Base-by-base conservation (phyloP, 306 rosid genomes). In the Pyrus bretschneideri region DNA sequence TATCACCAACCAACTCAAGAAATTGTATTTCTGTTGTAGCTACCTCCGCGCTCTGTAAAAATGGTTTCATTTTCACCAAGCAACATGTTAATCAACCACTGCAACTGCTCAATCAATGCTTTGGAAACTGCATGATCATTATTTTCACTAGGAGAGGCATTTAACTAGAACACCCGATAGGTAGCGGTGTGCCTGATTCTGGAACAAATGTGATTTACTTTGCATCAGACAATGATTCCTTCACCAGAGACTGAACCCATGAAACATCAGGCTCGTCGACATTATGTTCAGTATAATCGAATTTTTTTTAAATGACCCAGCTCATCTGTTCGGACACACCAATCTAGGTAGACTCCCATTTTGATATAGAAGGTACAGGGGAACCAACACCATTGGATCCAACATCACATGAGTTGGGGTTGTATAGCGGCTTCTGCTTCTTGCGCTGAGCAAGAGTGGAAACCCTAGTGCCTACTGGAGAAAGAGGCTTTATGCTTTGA, bases 221-320 rank as follows among this genome's bases (percentile, higher is more conserved):
- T 13, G 15, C 11, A 23, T 64, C 77, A 49, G 12, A 61, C 25
- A 68, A 73, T 18, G 54, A 72, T 13, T 79, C 67, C 65, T 59
- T 59, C 29, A 62, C 77, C 5, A 54, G 77, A 19, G 77, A 71
- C 29, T 71, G 62, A 58, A 58, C 75, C 74, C 40, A 61, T 31
- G 71, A 78, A 30, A 71, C 12, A 29, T 78, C 81, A 45, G 76
- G 81, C 60, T 70, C 75, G 13, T 23, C 52, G 15, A 15, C 75
- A 60, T 78, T 59, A 19, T 59, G 62, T 65, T 68, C 69, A 22
- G 10, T 38, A 6, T 70, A 61, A 27, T 11, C 1, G 17, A 75
- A 46, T 49, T 60, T 46, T 46, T 8, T 25, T 57, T 9, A 60
- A 21, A 19, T 35, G 42, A 31, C 52, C 22, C 12, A 4, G 38